Evolutionary conservation across 116 monocot genomes (phyloP).

Genomic region (Cymodocea nodosa): DNA sequence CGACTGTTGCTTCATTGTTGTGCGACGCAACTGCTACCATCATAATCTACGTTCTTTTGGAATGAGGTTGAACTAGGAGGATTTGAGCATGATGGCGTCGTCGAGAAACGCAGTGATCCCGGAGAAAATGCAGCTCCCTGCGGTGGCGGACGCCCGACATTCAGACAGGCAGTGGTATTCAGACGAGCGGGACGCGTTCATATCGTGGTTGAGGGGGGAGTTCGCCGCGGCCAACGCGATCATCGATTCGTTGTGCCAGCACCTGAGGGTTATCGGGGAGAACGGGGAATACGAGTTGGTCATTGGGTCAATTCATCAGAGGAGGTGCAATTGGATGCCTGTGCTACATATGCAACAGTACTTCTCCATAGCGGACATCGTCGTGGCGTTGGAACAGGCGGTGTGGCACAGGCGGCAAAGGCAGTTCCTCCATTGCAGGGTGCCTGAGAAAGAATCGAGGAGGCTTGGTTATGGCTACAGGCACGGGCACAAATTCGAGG

Average conservation of each 20-base stretch:
- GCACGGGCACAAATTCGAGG: constrained; percentile 16
- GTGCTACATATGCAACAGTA: constrained; percentile 71
- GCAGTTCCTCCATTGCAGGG: constrained; percentile 10
- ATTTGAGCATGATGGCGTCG: constrained; percentile 21
- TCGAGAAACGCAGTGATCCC: constrained; percentile 15
- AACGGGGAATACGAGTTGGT: constrained; percentile 55
- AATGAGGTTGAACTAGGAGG: constrained; percentile 7
- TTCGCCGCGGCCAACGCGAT: constrained; percentile 84
- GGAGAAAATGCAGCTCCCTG: constrained; percentile 23
- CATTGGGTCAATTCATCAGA: constrained; percentile 37
- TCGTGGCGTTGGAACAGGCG: constrained; percentile 46
- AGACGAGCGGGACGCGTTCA: constrained; percentile 65
- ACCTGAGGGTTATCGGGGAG: constrained; percentile 36
- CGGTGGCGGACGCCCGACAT: constrained; percentile 3
- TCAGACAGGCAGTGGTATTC: constrained; percentile 26
- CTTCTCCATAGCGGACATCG: constrained; percentile 57
- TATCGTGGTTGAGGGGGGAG: constrained; percentile 61
- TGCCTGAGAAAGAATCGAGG: constrained; percentile 19
- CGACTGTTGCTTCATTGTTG: constrained; percentile 4
- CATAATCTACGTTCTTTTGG: not conserved
- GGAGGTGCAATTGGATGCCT: constrained; percentile 56
- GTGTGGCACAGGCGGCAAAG: constrained; percentile 35
- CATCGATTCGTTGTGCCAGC: constrained; percentile 58
- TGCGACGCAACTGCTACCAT: not conserved
- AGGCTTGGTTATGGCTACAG: constrained; percentile 15